Conservation (phyloP, 495 filamentous ascomycete genomes). For the Podospora conica region DNA sequence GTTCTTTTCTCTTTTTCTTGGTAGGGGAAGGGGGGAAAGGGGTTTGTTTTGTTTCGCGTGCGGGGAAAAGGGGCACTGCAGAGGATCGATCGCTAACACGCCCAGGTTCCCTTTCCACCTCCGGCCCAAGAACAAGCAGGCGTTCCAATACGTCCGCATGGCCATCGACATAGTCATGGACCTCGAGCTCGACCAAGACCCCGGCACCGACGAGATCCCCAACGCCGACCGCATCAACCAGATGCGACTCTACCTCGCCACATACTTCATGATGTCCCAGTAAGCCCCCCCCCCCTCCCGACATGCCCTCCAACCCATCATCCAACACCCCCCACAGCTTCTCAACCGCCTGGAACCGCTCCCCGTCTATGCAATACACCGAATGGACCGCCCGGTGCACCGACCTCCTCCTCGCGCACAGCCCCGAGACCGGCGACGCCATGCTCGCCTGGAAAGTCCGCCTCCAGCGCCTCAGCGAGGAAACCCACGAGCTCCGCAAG, state of each 20-base stretch:
- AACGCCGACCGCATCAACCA: conserved; percentile 25
- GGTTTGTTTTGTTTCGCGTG: not conserved
- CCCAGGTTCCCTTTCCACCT: conserved; percentile 45
- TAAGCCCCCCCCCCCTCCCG: too few relatives aligned
- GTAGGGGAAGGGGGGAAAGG: not conserved
- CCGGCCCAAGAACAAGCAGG: conserved; percentile 40
- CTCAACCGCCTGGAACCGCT: conserved; percentile 30
- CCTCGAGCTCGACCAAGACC: conserved; percentile 36
- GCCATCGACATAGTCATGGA: conserved; percentile 41
- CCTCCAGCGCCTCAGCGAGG: conserved; percentile 33
- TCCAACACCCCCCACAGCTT: too few relatives aligned
- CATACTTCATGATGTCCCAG: conserved; percentile 33
- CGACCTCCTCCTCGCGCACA: conserved; percentile 29
- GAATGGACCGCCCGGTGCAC: conserved; percentile 30
- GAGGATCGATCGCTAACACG: not conserved
- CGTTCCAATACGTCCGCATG: conserved; percentile 42
- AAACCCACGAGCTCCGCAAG: conserved; percentile 30
- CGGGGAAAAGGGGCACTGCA: not conserved
- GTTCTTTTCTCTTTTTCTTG: conserved; percentile 8
- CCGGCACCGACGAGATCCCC: conserved; percentile 7
- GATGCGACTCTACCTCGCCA: conserved; percentile 36
- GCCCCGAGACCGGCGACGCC: conserved; percentile 27
- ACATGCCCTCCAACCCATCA: too few relatives aligned
- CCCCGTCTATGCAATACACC: conserved; percentile 24
- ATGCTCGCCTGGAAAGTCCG: conserved; percentile 39